Base-by-base conservation (phyloP, 495 filamentous ascomycete species). In the Thermothielavioides terrestris region DNA sequence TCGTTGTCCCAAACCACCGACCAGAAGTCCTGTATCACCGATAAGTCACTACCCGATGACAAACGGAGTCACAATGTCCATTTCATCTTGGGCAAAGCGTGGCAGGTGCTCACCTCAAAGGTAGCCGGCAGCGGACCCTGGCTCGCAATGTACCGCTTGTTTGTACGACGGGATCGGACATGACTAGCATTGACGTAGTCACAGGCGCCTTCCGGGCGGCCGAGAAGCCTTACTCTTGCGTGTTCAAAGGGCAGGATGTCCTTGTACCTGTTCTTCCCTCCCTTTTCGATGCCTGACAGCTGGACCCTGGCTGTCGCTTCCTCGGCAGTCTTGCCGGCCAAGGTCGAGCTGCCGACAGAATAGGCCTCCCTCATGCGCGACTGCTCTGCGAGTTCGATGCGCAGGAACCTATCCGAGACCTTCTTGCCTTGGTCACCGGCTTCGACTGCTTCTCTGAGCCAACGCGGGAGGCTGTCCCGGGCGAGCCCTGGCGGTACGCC, bases 231-330 rank as follows among this genome's bases (percentile, higher is more conserved):
- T 36, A 98, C 92, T 42, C 92, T 72, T 5, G 89, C 80, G 66
- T 98, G 92, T 62, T 98, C 92, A 59, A 94, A 98, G 5, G 92
- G 92, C 68, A 94, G 86, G 34, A 97, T 97, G 57, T 95, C 92
- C 66, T 95, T 97, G 65, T 98, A 98, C 17, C 92, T 76, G 59
- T 98, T 98, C 68, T 97, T 97, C 2, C 75, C 78, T 26, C 92
- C 92, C 60, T 95, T 89, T 61, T 98, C 92, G 46, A 98, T 86
- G 4, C 92, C 92, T 2, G 89, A 92, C 44, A 98, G 79, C 52
- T 75, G 73, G 17, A 78, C 64, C 43, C 53, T 59, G 4, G 49
- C 7, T 0, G 31, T 44, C 3, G 23, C 35, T 8, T 40, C 41
- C 3, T 51, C 43, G 3, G 49, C 18, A 6, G 38, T 6, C 6